Conservation (phyloP, 306 rosid genomes). For the Cucurbita ficifolia region DNA sequence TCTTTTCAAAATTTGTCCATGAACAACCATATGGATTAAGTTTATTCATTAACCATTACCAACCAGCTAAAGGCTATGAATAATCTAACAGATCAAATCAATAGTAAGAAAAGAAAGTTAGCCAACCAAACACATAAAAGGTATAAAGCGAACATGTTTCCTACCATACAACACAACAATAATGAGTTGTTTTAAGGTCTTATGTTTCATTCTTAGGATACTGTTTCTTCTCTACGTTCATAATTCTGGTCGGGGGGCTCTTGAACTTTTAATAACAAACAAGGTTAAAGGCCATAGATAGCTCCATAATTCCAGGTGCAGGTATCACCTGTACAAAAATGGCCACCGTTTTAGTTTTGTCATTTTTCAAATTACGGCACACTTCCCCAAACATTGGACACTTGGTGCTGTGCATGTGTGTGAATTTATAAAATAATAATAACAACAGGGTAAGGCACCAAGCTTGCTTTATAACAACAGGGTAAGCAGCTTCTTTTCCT, state of each 20-base stretch:
- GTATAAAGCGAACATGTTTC: neutral
- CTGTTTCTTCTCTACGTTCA: neutral
- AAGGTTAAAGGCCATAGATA: neutral
- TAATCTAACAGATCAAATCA: neutral
- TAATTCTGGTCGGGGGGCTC: neutral
- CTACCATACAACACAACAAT: neutral
- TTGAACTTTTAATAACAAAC: neutral
- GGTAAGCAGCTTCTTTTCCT: neutral
- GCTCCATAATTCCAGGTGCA: neutral
- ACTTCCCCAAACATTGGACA: neutral
- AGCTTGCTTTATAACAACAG: neutral
- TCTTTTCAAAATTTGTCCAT: too few species aligned
- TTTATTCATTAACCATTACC: too few species aligned
- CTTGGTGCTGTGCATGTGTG: neutral
- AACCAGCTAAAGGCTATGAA: neutral
- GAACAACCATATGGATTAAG: too few species aligned
- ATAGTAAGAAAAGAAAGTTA: neutral
- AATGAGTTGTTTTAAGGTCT: neutral
- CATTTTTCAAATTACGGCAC: neutral
- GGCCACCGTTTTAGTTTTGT: neutral
- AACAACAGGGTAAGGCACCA: neutral
- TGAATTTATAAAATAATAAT: neutral
- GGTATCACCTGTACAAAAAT: neutral
- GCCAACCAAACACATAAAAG: neutral
- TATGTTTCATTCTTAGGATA: neutral